Evolutionary conservation across 2,329 filamentous ascomycete species (phyloP), one percentile per base, ranked within the genome.

Genomic region (Elsinoe necatrix): DNA sequence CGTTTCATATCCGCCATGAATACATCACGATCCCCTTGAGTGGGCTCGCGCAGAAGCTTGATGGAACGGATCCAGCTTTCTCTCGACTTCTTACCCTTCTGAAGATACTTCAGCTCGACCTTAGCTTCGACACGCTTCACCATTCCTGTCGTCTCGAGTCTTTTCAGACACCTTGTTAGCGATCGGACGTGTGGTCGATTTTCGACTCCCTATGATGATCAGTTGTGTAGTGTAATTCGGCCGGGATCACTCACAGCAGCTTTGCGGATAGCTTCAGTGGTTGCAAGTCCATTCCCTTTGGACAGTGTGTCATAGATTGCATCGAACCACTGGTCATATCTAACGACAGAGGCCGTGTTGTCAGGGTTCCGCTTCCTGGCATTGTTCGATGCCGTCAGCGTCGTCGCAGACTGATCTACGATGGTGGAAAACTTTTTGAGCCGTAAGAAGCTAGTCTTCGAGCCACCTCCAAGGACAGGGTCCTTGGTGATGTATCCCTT

Each of bases 401-500:
- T 61, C 42, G 55, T 52, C 16, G 57, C 42, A 9, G 56, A 54
- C 25, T 65, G 64, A 20, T 62, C 60, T 9, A 59, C 63, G 12
- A 59, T 66, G 58, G 58, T 66, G 62, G n/a, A 68, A 66, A 79
- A 83, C 62, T 73, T 77, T 58, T 73, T 75, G 58, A 83, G 71
- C 1, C 73, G 77, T 25, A 80, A 79, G 5, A 82, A 67, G 65
- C 80, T 84, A 0, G 81, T 84, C 45, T 77, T 75, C 4, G 73
- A 68, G 2, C 75, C 73, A 57, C 73, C 73, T 20, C 72, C 69
- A 27, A 78, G 71, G 16, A 80, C 72, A 7, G 69, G 65, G 54
- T 72, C 71, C 63, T 85, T 85, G 39, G 77, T 73, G 55, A 85
- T 84, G 64, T 85, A 84, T 0, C 82, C 82, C 61, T 80, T 82